These are phyloP conservation scores for Mycena venus DNA, from an alignment of 768 basidiomycete genomes.

Conservation along the genomic window DNA sequence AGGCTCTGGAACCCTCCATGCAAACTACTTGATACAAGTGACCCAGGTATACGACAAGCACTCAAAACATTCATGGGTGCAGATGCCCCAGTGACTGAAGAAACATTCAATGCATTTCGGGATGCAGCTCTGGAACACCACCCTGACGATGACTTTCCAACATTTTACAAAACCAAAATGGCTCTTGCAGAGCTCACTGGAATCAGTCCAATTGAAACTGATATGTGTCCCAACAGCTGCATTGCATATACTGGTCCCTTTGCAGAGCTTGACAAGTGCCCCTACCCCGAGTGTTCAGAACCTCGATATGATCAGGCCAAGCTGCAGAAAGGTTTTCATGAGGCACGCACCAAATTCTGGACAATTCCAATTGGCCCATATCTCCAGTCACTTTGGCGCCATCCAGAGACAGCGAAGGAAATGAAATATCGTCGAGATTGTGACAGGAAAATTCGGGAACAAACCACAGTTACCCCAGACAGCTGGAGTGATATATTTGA, in stretches of 20 bases:
- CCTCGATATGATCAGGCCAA: slow-evolving; percentile 14
- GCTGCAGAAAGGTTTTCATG: not conserved
- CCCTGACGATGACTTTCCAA: slow-evolving; percentile 19
- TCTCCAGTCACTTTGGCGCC: slow-evolving; percentile 32
- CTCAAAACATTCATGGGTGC: slow-evolving; percentile 13
- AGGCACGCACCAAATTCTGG: slow-evolving; percentile 14
- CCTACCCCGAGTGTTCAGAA: slow-evolving; percentile 1
- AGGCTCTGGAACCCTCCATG: slow-evolving; percentile 5
- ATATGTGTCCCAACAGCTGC: slow-evolving; percentile 41
- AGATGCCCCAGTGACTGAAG: slow-evolving; percentile 1
- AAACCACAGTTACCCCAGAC: no score
- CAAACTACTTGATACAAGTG: not conserved
- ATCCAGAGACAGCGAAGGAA: slow-evolving; percentile 11
- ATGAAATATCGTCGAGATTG: slow-evolving; percentile 8
- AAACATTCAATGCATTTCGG: slow-evolving; percentile 24
- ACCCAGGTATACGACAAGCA: not conserved
- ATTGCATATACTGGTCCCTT: slow-evolving; percentile 20
- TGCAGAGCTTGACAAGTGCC: slow-evolving; percentile 7
- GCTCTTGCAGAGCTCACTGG: slow-evolving; percentile 30
- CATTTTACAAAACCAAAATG: slow-evolving; percentile 25
- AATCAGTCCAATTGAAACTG: slow-evolving; percentile 32
- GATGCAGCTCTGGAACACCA: slow-evolving; percentile 26
- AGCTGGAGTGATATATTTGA: no score
- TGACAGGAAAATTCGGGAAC: not conserved
- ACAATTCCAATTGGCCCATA: slow-evolving; percentile 36